Evolutionary conservation across 495 filamentous ascomycete genomes (phyloP).

Genomic region (Penicillium verhagenii): DNA sequence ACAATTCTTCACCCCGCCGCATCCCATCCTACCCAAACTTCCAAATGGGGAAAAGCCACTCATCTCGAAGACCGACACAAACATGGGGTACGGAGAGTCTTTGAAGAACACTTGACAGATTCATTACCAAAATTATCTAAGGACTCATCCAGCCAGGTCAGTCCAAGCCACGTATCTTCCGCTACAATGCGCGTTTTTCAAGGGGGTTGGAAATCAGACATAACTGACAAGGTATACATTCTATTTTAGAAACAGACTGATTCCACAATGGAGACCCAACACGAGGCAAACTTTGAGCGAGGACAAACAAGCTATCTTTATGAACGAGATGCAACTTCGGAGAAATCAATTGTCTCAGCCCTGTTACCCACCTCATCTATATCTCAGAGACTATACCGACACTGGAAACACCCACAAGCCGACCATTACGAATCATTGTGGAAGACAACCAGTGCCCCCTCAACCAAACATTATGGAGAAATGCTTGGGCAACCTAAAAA

Average conservation of each 20-base stretch:
- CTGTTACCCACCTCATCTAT: constrained; percentile 9
- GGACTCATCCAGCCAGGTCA: not conserved
- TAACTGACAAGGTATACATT: not conserved
- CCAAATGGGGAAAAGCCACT: constrained; percentile 9
- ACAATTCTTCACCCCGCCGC: constrained; percentile 6
- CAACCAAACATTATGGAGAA: constrained; percentile 13
- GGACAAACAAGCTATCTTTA: not conserved
- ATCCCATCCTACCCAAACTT: constrained; percentile 16
- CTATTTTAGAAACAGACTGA: not conserved
- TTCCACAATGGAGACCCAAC: not conserved
- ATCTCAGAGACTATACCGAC: not conserved
- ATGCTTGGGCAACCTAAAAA: constrained; percentile 8
- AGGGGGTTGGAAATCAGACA: no score
- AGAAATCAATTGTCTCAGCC: constrained; percentile 6
- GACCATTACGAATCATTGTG: not conserved
- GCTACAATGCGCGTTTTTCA: not conserved
- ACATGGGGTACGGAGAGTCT: constrained; percentile 7
- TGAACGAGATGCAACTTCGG: not conserved
- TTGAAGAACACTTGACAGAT: constrained; percentile 1
- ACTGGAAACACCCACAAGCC: constrained; percentile 1
- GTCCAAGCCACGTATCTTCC: not conserved
- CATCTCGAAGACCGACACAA: constrained; percentile 3
- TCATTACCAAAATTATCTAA: not conserved
- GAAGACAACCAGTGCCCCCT: not conserved
- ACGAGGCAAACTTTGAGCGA: not conserved